Percentiles rank a stretch among this genome's conserved stretches.
Conservation (phyloP, 768 basidiomycete genomes). For the Heimioporus sp. region DNA sequence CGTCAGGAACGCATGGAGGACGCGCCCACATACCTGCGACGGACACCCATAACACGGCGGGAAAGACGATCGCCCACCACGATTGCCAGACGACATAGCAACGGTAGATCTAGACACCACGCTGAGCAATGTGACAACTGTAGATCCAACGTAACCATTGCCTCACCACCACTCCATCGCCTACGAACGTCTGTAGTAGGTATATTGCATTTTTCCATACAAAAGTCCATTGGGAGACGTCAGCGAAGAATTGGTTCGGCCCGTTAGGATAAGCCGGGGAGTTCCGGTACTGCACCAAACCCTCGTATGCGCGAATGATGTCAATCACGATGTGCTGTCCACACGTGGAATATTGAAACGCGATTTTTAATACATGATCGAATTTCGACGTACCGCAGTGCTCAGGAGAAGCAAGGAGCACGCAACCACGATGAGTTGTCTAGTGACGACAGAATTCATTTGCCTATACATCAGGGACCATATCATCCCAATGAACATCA, state of each 20-base stretch:
- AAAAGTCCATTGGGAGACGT: constrained; percentile 25
- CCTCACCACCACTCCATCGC: constrained; percentile 21
- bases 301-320: constrained; percentile 18
- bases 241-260: constrained; percentile 24
- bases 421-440: constrained; percentile 15
- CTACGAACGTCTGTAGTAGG: constrained; percentile 20
- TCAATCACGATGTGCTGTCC: constrained; percentile 16
- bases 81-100: constrained; percentile 29
- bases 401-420: constrained; percentile 24
- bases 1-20: background rate
- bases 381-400: constrained; percentile 13
- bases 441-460: background rate
- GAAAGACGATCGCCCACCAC: constrained; percentile 15
- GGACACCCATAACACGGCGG: constrained; percentile 15
- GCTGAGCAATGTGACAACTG: background rate
- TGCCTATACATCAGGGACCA: constrained; percentile 17
- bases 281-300: constrained; percentile 20
- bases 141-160: background rate
- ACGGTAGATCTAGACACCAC: constrained; percentile 21
- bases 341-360: background rate
- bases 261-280: constrained; percentile 14
- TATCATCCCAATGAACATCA: constrained; percentile 30
- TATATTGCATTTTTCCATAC: constrained; percentile 25
- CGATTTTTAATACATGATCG: too few relatives aligned
- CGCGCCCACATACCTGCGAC: background rate